Evolutionary conservation across 2,329 filamentous ascomycete genomes (phyloP), one percentile per base, ranked within the genome.

Genomic region (Lasiodiplodia hormozganensis): DNA sequence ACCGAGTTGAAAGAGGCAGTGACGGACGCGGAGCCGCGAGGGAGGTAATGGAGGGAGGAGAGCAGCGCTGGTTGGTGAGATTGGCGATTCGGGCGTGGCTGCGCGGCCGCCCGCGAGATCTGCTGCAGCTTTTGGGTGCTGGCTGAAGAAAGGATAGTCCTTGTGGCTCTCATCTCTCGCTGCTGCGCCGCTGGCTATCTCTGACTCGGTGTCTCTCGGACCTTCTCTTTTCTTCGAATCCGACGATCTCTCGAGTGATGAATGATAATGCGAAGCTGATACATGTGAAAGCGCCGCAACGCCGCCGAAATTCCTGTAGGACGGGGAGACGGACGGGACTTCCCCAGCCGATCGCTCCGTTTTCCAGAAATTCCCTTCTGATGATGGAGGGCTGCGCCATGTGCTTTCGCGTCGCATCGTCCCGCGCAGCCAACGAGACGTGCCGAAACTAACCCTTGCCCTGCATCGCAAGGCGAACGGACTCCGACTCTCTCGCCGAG

Each of bases 1-100:
- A 21, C 58, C 58, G 58, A 62, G 5, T 62, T 25, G 40, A 62
- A 62, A 34, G 58, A 62, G 58, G 58, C 40, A 62, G 40, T 51
- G 58, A 18, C 23, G 4, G n/a, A 43, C n/a, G 28, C 3, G 31
- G 31, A 34, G 31, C 28, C 40, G 58, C 31, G 58, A 16, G 25
- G 23, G 14, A 34, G 40, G 40, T 36, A 38, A 6, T 10, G 21
- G 52, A 56, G 52, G 52, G 52, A n/a, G 12, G 23, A n/a, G 38
- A 12, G 53, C 53, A 25, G 18, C 28, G 53, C 28, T 58, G 54
- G 54, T 40, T 58, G 54, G 58, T 43, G 25, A 62, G 58, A 62
- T 62, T 62, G 38, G 40, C 58, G 58, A 51, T 28, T 34, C 43
- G 58, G 58, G 28, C 58, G 58, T 31, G 25, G 40, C 25, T 21